Percentiles rank a stretch among this genome's conserved stretches.
phyloP scores from a whole-genome alignment of 805 yeast species.

The Pichia californica region DNA sequence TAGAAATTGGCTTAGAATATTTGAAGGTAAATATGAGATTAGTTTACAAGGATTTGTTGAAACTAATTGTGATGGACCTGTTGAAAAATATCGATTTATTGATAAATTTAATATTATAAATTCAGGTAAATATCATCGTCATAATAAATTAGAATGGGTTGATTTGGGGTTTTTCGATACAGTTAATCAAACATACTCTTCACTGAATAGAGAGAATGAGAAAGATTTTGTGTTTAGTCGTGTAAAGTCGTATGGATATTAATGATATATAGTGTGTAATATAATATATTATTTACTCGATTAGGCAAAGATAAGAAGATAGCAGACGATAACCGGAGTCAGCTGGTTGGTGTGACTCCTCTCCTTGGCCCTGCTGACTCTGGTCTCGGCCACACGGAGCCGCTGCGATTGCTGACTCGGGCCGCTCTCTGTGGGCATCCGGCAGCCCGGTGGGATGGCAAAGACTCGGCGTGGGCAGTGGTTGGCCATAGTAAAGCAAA shows the following conservation, averaged over 20 bases:
- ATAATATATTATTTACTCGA: too few relatives aligned
- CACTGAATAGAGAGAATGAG: constrained; percentile 59
- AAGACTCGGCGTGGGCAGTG: too few relatives aligned
- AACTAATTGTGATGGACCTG: constrained; percentile 51
- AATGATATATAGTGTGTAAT: too few relatives aligned
- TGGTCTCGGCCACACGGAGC: background rate
- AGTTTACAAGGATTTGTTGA: constrained; percentile 46
- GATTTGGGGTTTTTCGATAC: constrained; percentile 44
- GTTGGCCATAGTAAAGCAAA: too few relatives aligned
- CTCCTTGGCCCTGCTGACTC: too few relatives aligned
- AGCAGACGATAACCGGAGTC: background rate
- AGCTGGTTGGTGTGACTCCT: background rate
- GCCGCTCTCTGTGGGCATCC: too few relatives aligned
- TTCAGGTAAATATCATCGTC: constrained; percentile 52
- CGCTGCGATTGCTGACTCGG: background rate
- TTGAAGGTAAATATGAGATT: constrained; percentile 52
- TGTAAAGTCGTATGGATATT: constrained; percentile 32
- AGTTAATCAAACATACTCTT: constrained; percentile 15
- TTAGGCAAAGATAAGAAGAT: too few relatives aligned
- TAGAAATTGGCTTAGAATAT: constrained; percentile 29
- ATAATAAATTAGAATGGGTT: constrained; percentile 69
- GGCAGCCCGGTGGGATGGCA: too few relatives aligned
- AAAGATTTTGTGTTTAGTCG: constrained; percentile 72
- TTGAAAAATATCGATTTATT: constrained; percentile 52
- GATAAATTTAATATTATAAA: constrained; percentile 56